Evolutionary conservation across 305 asterid genomes (phyloP), one percentile per base, ranked within the genome.

Genomic region (Fraxinus greggii): DNA sequence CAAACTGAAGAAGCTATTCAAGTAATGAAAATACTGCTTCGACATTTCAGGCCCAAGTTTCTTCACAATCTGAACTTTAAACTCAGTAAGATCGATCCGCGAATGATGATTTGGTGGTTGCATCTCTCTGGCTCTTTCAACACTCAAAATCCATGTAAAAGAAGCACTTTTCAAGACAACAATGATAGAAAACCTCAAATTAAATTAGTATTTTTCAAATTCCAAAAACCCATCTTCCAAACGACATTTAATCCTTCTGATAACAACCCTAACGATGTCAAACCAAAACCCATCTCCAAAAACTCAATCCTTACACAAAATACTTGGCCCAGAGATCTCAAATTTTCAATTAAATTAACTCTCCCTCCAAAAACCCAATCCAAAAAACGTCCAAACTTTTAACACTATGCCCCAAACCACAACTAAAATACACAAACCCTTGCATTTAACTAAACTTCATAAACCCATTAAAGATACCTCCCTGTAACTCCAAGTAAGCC

Each of bases 341-440:
- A 87, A 83, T 81, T 86, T 78, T 54, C 88, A 86, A 84, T 90
- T 76, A 85, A 89, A 86, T 92, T 77, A 81, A 87, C 91, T 90
- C 98, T 91, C 94, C 97, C 97, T 91, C 97, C 96, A 93, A 93
- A 94, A 91, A 72, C 86, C 86, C 90, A 88, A 89, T 86, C 85
- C 82, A 54, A 83, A 79, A 72, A 84, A 45, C 76, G 54, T 86
- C 81, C 84, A 81, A 89, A 87, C 86, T 88, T 84, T 77, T 69
- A 84, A 78, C 63, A 84, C 72, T 77, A 7, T 78, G 84, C 84
- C 84, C 80, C 84, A 63, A 73, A 21, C 82, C 72, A 75, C 81
- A 79, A 82, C 80, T 78, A 42, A 77, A 69, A 80, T 74, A n/a
- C 79, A 84, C 70, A 63, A 84, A 86, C 86, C 85, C 84, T 80